Base-by-base conservation (phyloP, 768 basidiomycete genomes). In the Hypholoma sublateritium region DNA sequence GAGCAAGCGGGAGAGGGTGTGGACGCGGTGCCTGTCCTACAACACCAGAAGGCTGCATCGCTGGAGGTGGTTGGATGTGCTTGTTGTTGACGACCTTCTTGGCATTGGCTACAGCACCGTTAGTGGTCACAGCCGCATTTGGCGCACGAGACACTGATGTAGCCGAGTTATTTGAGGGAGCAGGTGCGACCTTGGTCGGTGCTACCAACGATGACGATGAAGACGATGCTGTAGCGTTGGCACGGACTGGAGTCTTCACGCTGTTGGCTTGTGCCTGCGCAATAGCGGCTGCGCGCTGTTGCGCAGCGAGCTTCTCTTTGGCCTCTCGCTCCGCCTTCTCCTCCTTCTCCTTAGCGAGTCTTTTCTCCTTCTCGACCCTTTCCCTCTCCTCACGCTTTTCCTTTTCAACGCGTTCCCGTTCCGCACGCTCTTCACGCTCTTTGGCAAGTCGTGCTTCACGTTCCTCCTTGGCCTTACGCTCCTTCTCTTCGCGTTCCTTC, bases 401-500 rank as follows among this genome's bases (percentile, higher is more conserved):
- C 66, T 72, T 75, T 63, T 78, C 76, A 43, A 73, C 64, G 42
- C 72, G 71, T 22, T 79, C 79, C 42, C 77, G 77, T 59, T 79
- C 79, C 47, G 77, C 74, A 51, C 77, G 78, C 55, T 83, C 82
- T 50, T 84, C 86, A 48, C 79, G 80, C 57, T 84, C 83, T 70
- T 88, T 88, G 62, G 81, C 86, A 52, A 80, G 79, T 56, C 82
- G 72, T 50, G 83, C 86, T 69, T 83, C 82, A 63, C 85, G 83
- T 56, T 88, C 86, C 59, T 89, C 89, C 68, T 80, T 83, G 59
- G 83, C 84, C 62, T 80, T 82, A 49, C 80, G 82, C 65, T 90
- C 89, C 48, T 81, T 77, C 64, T 93, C 91, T 64, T 85, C 82
- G 48, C 86, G 79, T 64, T 95, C 93, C 63, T 86, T 84, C 64